Percentiles rank a stretch among this genome's conserved stretches.
These are phyloP conservation scores for Inga oerstediana DNA, from an alignment of 306 rosid species.

Conservation along the genomic window DNA sequence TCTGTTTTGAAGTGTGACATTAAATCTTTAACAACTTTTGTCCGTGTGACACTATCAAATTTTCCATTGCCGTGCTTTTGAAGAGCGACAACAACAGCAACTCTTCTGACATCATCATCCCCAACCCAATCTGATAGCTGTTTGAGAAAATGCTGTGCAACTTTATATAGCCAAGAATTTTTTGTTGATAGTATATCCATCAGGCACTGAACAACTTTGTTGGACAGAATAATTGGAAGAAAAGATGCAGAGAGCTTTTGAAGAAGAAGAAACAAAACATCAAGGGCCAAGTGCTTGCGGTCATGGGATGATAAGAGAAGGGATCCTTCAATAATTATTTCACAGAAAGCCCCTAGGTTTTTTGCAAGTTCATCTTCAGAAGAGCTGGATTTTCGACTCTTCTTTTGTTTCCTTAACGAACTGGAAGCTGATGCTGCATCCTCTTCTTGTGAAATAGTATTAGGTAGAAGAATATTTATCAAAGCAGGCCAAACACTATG, in stretches of 20 bases:
- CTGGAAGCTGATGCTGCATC: slow-evolving; percentile 67
- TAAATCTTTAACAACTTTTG: slow-evolving; percentile 75
- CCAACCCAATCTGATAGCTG: slow-evolving; percentile 76
- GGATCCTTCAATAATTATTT: slow-evolving; percentile 81
- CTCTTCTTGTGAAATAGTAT: slow-evolving; percentile 63
- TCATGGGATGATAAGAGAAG: slow-evolving; percentile 97
- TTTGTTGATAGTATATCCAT: slow-evolving; percentile 78
- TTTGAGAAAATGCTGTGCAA: slow-evolving; percentile 73
- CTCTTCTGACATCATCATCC: slow-evolving; percentile 80
- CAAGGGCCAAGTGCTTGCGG: slow-evolving; percentile 89
- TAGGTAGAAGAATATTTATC: slow-evolving; percentile 70
- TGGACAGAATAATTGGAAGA: slow-evolving; percentile 64
- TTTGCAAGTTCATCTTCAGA: slow-evolving; percentile 78
- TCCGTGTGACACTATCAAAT: slow-evolving; percentile 69
- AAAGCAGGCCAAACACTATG: slow-evolving; percentile 90
- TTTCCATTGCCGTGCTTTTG: slow-evolving; percentile 94
- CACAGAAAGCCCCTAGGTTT: slow-evolving; percentile 67
- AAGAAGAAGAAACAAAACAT: slow-evolving; percentile 72
- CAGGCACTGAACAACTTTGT: slow-evolving; percentile 89
- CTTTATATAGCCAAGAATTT: slow-evolving; percentile 86
- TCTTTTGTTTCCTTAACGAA: slow-evolving; percentile 84
- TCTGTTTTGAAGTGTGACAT: slow-evolving; percentile 83
- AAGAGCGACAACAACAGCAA: slow-evolving; percentile 80
- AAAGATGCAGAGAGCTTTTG: slow-evolving; percentile 81
- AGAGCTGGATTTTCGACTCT: slow-evolving; percentile 73